phyloP scores from a whole-genome alignment of 202 grass and related monocot species.

The Setaria italica region DNA sequence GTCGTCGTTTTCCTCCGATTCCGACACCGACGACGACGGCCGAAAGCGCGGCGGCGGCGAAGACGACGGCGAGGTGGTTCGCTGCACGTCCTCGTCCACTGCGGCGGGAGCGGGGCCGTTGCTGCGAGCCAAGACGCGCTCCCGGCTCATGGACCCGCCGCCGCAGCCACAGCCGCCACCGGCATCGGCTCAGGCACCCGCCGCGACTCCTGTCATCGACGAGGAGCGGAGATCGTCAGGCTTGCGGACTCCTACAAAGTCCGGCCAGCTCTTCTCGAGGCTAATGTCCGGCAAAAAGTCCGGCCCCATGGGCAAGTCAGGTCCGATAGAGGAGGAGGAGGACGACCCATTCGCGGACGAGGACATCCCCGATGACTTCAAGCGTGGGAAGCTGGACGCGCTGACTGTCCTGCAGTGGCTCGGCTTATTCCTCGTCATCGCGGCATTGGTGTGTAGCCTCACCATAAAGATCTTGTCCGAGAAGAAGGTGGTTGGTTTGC shows the following conservation, averaged over 20 bases:
- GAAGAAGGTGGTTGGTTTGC: constrained; percentile 55
- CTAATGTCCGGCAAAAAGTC: constrained; percentile 49
- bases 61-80: constrained; percentile 60
- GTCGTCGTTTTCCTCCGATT: constrained; percentile 17
- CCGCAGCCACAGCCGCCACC: constrained; percentile 32
- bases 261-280: constrained; percentile 48
- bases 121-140: constrained; percentile 69
- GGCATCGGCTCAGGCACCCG: neutral
- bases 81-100: constrained; percentile 48
- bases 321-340: constrained; percentile 65
- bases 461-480: constrained; percentile 36
- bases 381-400: constrained; percentile 59
- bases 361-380: constrained; percentile 74
- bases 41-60: neutral
- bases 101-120: constrained; percentile 51
- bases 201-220: neutral
- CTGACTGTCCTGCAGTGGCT: constrained; percentile 80
- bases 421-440: constrained; percentile 72
- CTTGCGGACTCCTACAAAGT: constrained; percentile 35
- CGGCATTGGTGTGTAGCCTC: constrained; percentile 68
- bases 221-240: constrained; percentile 51
- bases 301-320: constrained; percentile 54
- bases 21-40: constrained; percentile 43
- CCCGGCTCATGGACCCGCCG: constrained; percentile 78
- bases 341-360: constrained; percentile 80